Evolutionary conservation across 164 flowering plant species (phyloP).

Genomic region (Piper longum): DNA sequence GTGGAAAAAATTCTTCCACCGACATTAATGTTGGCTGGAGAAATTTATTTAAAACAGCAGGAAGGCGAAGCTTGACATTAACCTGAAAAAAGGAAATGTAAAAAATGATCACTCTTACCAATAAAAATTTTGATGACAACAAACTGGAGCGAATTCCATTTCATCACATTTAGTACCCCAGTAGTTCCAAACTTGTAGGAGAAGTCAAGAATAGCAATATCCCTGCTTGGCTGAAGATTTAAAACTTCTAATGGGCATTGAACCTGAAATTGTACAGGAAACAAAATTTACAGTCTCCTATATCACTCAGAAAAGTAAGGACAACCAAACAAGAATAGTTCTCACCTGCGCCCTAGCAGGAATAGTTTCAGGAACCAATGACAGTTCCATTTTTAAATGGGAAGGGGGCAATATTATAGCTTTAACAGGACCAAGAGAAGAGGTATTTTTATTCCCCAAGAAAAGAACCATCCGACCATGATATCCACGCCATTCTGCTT

Average conservation of each 20-base stretch:
- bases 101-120: no score
- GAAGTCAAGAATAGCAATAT: constrained; percentile 90
- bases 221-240: constrained; percentile 92
- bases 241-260: constrained; percentile 89
- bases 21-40: constrained; percentile 73
- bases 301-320: not conserved
- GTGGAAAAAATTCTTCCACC: constrained; percentile 90
- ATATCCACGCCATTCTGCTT: constrained; percentile 91
- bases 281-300: not conserved
- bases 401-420: constrained; percentile 77
- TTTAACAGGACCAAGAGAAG: constrained; percentile 75
- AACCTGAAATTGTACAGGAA: constrained; percentile 30
- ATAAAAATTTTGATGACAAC: not conserved
- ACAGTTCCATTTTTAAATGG: constrained; percentile 78
- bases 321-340: constrained; percentile 3
- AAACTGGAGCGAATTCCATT: not conserved
- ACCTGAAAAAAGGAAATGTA: constrained; percentile 27
- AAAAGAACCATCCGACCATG: constrained; percentile 92
- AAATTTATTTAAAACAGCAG: constrained; percentile 84
- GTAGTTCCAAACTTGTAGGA: constrained; percentile 69
- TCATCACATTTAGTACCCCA: constrained; percentile 26
- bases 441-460: constrained; percentile 91
- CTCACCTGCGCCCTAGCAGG: constrained; percentile 98
- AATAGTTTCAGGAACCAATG: constrained; percentile 86
- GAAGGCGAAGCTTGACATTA: constrained; percentile 85